These are phyloP conservation scores for Blastomyces parvus DNA, from an alignment of 2,329 filamentous ascomycete genomes.

Conservation along the genomic window DNA sequence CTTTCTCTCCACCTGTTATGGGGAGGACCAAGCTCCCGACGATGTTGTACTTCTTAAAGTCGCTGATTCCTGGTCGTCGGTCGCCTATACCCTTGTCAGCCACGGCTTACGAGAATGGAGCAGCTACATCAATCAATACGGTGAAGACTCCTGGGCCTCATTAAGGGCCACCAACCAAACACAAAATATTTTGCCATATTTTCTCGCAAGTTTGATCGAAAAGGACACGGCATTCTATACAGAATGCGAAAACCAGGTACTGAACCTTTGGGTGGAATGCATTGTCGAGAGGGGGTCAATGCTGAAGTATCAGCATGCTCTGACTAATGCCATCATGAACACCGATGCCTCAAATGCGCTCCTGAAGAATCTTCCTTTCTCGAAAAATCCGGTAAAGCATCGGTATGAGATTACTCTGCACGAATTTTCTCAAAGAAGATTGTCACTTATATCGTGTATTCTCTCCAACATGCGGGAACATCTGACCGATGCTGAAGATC, in stretches of 20 bases:
- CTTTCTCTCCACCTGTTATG: constrained; percentile 53
- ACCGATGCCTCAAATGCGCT: constrained; percentile 38
- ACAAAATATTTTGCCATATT: constrained; percentile 39
- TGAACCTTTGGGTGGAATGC: constrained; percentile 46
- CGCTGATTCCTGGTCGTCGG: constrained; percentile 47
- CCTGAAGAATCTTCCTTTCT: constrained; percentile 51
- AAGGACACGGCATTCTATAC: constrained; percentile 33
- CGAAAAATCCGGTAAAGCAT: constrained; percentile 27
- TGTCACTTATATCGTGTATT: constrained; percentile 47
- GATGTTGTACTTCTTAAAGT: constrained; percentile 44
- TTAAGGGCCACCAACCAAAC: constrained; percentile 40
- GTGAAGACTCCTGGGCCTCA: constrained; percentile 40
- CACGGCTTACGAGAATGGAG: constrained; percentile 44
- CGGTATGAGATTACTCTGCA: constrained; percentile 41
- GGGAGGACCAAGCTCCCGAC: constrained; percentile 47
- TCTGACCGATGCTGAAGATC: constrained; percentile 31
- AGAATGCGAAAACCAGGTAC: constrained; percentile 40
- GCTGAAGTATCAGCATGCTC: constrained; percentile 51
- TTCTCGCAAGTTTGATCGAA: constrained; percentile 37
- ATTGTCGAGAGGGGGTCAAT: constrained; percentile 51
- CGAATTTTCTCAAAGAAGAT: constrained; percentile 46
- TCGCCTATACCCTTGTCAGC: constrained; percentile 42
- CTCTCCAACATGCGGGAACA: constrained; percentile 51
- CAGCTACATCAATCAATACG: constrained; percentile 47
- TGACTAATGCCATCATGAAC: constrained; percentile 48